Conservation (phyloP, 148 eudicot genomes). For the Nepenthes mirabilis region DNA sequence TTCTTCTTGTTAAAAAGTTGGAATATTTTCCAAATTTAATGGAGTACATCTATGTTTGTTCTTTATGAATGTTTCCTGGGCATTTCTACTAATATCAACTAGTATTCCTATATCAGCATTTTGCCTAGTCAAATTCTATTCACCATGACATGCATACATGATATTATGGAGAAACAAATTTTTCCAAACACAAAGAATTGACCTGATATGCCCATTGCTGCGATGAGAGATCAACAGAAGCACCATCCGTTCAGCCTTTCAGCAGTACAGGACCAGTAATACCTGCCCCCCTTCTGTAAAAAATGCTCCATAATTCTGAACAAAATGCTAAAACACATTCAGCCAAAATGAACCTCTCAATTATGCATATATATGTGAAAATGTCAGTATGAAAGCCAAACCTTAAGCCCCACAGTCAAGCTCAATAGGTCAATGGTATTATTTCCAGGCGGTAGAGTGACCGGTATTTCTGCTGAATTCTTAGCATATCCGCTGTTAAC, state of each 20-base stretch:
- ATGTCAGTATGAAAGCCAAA: conserved; percentile 7
- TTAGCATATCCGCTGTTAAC: conserved; percentile 27
- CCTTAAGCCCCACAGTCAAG: conserved; percentile 94
- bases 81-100: too few species aligned
- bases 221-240: conserved; percentile 52
- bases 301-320: conserved; percentile 82
- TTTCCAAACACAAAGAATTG: background rate
- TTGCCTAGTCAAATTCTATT: too few species aligned
- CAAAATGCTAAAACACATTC: conserved; percentile 1
- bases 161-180: too few species aligned
- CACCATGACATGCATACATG: too few species aligned
- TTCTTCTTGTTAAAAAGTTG: too few species aligned
- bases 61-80: too few species aligned
- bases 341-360: background rate
- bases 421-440: conserved; percentile 77
- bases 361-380: background rate
- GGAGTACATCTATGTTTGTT: too few species aligned
- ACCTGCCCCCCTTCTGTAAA: conserved; percentile 60
- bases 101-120: too few species aligned
- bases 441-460: conserved; percentile 38
- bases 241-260: conserved; percentile 37
- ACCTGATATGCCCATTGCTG: conserved; percentile 91
- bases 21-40: too few species aligned
- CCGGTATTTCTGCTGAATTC: conserved; percentile 38
- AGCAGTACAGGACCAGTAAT: conserved; percentile 68